phyloP scores from a whole-genome alignment of 1,284 basidiomycete species.

The Ustilago xerochloae region DNA sequence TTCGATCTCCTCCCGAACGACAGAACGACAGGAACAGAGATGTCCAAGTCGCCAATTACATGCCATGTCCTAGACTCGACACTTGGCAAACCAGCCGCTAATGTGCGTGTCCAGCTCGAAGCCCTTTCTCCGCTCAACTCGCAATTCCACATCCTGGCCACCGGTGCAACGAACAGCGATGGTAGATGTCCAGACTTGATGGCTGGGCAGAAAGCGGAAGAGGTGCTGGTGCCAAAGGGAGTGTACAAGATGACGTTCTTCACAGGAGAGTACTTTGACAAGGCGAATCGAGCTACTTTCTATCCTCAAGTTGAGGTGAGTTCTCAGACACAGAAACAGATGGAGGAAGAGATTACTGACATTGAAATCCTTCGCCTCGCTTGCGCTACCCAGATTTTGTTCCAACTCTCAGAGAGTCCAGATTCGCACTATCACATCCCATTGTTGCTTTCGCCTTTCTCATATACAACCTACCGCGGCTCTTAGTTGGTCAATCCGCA shows the following conservation, averaged over 20 bases:
- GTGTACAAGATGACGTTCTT: conserved; percentile 86
- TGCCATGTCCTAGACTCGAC: conserved; percentile 91
- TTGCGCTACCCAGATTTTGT: conserved; percentile 59
- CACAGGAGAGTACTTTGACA: conserved; percentile 83
- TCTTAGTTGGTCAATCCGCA: conserved; percentile 25
- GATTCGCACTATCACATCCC: conserved; percentile 85
- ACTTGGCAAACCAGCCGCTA: conserved; percentile 79
- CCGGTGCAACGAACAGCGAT: conserved; percentile 80
- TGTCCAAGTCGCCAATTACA: conserved; percentile 76
- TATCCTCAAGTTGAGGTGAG: conserved; percentile 88
- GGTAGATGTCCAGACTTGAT: conserved; percentile 82
- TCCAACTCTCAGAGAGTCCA: conserved; percentile 46
- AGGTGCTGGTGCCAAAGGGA: conserved; percentile 69
- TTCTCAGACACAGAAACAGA: not conserved
- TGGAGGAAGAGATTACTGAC: no score
- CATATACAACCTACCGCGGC: conserved; percentile 90
- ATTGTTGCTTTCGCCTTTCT: conserved; percentile 87
- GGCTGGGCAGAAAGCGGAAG: conserved; percentile 71
- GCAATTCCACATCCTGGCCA: conserved; percentile 34
- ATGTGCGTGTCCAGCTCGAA: conserved; percentile 43
- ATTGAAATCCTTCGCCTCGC: no score
- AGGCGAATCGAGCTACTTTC: conserved; percentile 76
- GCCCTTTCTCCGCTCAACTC: conserved; percentile 26
- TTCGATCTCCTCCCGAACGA: not conserved
- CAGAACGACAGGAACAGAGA: not conserved